A percentile compares a stretch with the other conserved stretches of the same genome.
Conservation (phyloP, 257 asterid genomes). For the Hygrophila difformis region DNA sequence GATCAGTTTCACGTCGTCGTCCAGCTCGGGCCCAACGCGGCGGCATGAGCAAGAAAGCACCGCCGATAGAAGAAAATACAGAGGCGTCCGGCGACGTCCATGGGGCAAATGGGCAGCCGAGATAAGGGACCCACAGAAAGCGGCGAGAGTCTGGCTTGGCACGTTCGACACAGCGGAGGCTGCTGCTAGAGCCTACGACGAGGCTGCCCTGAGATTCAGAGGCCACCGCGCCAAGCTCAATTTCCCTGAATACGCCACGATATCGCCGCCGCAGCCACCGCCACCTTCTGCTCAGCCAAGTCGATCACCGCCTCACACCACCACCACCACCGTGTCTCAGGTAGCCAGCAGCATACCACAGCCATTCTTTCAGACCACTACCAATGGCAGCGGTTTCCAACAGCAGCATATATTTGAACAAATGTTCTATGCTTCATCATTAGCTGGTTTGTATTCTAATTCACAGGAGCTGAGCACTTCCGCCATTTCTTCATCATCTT, state of each 20-base stretch:
- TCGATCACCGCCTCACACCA: conserved; percentile 13
- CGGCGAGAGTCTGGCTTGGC: conserved; percentile 87
- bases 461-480: conserved; percentile 21
- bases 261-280: conserved; percentile 18
- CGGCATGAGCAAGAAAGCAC: conserved; percentile 14
- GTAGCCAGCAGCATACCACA: too few relatives aligned
- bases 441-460: conserved; percentile 40
- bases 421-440: conserved; percentile 39
- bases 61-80: conserved; percentile 35
- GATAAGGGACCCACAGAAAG: conserved; percentile 80
- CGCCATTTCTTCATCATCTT: conserved; percentile 12
- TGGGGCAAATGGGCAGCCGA: conserved; percentile 99
- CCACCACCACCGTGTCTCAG: conserved; percentile 10
- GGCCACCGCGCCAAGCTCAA: conserved; percentile 85
- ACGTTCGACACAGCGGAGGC: conserved; percentile 87
- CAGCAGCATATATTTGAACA: conserved; percentile 41
- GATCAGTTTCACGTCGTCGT: too few relatives aligned
- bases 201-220: conserved; percentile 71
- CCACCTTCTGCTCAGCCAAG: conserved; percentile 11
- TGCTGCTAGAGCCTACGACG: conserved; percentile 90
- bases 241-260: conserved; percentile 57
- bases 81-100: conserved; percentile 90
- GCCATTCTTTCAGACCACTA: conserved; percentile 20
- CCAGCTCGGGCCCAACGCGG: neutral
- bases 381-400: conserved; percentile 46